Evolutionary conservation across 306 rosid species (phyloP).

Genomic region (Rosa persica): DNA sequence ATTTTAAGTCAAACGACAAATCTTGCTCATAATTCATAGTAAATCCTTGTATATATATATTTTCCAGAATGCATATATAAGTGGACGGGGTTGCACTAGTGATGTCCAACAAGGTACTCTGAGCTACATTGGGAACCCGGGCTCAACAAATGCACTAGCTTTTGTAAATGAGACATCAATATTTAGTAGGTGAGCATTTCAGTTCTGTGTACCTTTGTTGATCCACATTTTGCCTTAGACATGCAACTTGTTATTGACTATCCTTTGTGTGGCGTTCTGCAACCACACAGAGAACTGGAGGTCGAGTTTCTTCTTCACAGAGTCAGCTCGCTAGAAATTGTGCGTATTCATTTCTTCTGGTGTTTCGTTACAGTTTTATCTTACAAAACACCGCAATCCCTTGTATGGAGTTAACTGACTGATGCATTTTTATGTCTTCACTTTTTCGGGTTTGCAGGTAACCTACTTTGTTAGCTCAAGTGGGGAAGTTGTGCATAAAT

Average conservation of each 20-base stretch:
- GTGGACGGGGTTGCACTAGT: constrained; percentile 45
- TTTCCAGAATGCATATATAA: constrained; percentile 54
- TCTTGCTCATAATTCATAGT: neutral
- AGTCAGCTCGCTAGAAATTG: constrained; percentile 50
- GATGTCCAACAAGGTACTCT: constrained; percentile 26
- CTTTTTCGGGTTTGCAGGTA: constrained; percentile 30
- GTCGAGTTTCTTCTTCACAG: constrained; percentile 59
- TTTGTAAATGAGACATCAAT: constrained; percentile 30
- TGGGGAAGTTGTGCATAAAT: constrained; percentile 40
- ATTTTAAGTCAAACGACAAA: neutral
- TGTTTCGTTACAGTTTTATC: neutral
- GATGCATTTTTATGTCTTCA: neutral
- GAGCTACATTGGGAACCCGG: constrained; percentile 44
- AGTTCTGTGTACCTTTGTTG: neutral
- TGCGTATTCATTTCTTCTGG: constrained; percentile 28
- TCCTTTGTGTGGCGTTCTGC: neutral
- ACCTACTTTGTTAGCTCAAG: constrained; percentile 39
- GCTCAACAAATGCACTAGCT: constrained; percentile 21
- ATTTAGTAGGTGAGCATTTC: constrained; percentile 30
- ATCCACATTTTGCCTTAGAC: neutral
- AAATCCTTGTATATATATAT: neutral
- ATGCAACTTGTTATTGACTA: constrained; percentile 7
- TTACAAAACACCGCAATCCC: neutral
- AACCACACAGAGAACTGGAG: constrained; percentile 30
- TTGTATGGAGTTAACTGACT: neutral